These are phyloP conservation scores for Mortierella sp. DNA, from an alignment of 371 early-diverging fungal species.

Conservation along the genomic window DNA sequence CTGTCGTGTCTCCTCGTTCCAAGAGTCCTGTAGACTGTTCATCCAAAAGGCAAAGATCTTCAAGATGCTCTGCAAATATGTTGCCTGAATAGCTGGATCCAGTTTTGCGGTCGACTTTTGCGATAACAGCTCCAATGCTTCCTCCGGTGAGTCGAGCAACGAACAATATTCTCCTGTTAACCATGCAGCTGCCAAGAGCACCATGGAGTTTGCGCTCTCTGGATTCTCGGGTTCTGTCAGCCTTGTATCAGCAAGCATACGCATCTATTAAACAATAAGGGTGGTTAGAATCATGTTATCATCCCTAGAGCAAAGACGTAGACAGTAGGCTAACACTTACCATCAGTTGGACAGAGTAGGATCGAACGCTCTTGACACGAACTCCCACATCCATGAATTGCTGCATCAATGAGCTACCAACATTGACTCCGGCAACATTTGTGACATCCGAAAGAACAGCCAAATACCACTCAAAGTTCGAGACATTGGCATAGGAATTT, in stretches of 20 bases:
- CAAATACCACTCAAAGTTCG: slow-evolving; percentile 97
- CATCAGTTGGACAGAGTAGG: slow-evolving; percentile 81
- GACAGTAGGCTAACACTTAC: slow-evolving; percentile 42
- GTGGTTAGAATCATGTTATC: background rate
- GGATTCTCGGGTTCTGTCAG: slow-evolving; percentile 71
- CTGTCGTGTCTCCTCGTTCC: slow-evolving; percentile 66
- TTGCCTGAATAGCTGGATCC: slow-evolving; percentile 71
- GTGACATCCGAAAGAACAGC: slow-evolving; percentile 81
- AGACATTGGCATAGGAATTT: slow-evolving; percentile 83
- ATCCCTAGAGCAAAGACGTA: background rate
- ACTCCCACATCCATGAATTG: slow-evolving; percentile 92
- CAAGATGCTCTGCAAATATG: slow-evolving; percentile 78
- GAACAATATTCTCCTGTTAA: slow-evolving; percentile 90
- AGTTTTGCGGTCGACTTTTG: slow-evolving; percentile 64
- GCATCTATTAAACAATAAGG: slow-evolving; percentile 49
- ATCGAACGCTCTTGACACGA: slow-evolving; percentile 86
- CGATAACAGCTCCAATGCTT: slow-evolving; percentile 68
- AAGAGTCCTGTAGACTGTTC: slow-evolving; percentile 64
- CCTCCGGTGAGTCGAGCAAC: slow-evolving; percentile 57
- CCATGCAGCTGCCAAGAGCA: slow-evolving; percentile 90
- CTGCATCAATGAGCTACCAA: slow-evolving; percentile 72
- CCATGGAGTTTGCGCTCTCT: slow-evolving; percentile 76
- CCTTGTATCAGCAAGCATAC: slow-evolving; percentile 66
- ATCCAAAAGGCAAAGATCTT: slow-evolving; percentile 81
- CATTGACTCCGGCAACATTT: slow-evolving; percentile 77